Evolutionary conservation across 1,284 basidiomycete genomes (phyloP), one percentile per base, ranked within the genome.

Genomic region (Malassezia sp.): DNA sequence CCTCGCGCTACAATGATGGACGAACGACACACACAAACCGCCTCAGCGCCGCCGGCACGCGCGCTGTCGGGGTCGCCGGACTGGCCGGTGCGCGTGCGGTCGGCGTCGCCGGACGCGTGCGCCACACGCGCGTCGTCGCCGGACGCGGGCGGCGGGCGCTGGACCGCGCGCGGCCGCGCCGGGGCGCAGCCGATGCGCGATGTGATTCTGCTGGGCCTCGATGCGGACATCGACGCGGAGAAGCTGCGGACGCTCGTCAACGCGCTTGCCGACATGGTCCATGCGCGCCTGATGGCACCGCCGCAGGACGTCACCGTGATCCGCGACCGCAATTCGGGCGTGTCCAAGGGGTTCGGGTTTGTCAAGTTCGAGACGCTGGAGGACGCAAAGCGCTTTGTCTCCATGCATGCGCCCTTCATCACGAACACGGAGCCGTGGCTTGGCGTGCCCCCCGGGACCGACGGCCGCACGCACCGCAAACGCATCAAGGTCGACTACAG

Each of bases 401-500:
- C 21, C 11, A 36, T 39, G 32, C 42, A 50, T 20, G 42, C 48
- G 6, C 48, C 48, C 5, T 50, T 40, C 29, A 50, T 50, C 38
- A 30, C 27, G 15, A 40, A 45, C 38, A 15, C 48, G 8, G 48
- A 50, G 38, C 26, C n/a, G 10, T 50, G 48, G 48, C 42, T 50
- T 9, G 48, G 48, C 26, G 42, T 38, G 2, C 21, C 42, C 15
- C 29, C 33, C 7, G 20, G 37, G 29, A 14, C 18, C 8, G 32
- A 34, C 15, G 18, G 15, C n/a, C 27, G 26, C 14, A 18, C 31
- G 38, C 42, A 38, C 22, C 48, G 48, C 31, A 50, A 50, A 28
- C 48, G 48, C 38, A 45, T 50, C 15, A 50, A 50, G 18, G 37
- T 50, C 33, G 48, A 50, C 34, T 50, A 45, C 32, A 50, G 48